Evolutionary conservation across 2,329 filamentous ascomycete genomes (phyloP).

Genomic region (Ilyonectria destructans): DNA sequence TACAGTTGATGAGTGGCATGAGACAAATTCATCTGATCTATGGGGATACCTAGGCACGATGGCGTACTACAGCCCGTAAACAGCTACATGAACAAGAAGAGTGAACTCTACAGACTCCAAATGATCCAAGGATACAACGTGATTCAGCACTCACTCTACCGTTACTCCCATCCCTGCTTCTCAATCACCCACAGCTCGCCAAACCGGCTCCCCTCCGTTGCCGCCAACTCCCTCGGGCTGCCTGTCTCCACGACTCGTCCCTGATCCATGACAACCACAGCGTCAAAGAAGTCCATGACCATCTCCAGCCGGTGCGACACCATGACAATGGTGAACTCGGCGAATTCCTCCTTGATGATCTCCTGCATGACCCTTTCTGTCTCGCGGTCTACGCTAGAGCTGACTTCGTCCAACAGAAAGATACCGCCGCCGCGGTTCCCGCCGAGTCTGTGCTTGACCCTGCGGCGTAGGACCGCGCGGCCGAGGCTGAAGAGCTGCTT

Average conservation of each 20-base stretch:
- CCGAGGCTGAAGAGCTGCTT: constrained; percentile 76
- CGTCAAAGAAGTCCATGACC: constrained; percentile 65
- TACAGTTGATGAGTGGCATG: too few species aligned
- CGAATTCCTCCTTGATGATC: constrained; percentile 58
- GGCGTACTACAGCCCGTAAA: too few species aligned
- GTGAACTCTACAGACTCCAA: too few species aligned
- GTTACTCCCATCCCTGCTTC: too few species aligned
- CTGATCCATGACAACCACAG: constrained; percentile 65
- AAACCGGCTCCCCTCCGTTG: too few species aligned
- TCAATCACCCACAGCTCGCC: too few species aligned
- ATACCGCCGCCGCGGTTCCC: constrained; percentile 34
- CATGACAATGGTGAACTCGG: constrained; percentile 66
- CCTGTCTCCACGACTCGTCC: constrained; percentile 60
- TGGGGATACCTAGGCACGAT: too few species aligned
- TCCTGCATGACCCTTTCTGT: constrained; percentile 59
- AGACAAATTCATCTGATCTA: too few species aligned
- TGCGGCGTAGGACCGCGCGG: constrained; percentile 67
- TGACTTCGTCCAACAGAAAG: constrained; percentile 61
- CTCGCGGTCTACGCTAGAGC: constrained; percentile 56
- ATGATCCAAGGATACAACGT: too few species aligned
- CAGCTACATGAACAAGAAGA: too few species aligned
- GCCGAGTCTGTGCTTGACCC: constrained; percentile 5
- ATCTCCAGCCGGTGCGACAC: constrained; percentile 63
- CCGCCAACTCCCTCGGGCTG: constrained; percentile 18
- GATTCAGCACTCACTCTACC: too few species aligned